Evolutionary conservation across 768 basidiomycete species (phyloP), one percentile per base, ranked within the genome.

Genomic region (Pleurotus eryngii): DNA sequence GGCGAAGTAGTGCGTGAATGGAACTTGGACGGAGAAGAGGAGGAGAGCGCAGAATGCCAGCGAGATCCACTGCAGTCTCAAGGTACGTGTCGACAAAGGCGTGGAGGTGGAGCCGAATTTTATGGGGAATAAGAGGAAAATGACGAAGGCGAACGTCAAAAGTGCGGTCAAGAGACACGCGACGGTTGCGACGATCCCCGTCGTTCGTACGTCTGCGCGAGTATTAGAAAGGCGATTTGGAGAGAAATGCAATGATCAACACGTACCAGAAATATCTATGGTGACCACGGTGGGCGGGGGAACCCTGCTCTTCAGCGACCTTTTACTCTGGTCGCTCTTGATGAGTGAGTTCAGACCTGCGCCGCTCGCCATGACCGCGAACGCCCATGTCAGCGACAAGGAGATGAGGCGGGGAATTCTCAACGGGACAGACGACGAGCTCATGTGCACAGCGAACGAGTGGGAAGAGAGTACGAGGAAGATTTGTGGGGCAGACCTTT

Each of bases 21-120:
- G 70, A 7, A 82, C 69, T 20, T 76, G 66, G 3, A 71, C 67
- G 17, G 76, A 77, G 61, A 82, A 71, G 42, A 82, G 67, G 75
- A 76, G 81, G 22, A 73, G 43, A 37, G 72, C 63, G 60, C 71
- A 71, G 61, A 81, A 77, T 18, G 69, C 65, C 48, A 81, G 69
- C 14, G 72, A 22, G 55, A 57, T 64, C 55, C 60, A 70, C 65
- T 76, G 75, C 27, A 71, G 14, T 22, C 62, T 63, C 46, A 75
- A 68, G n/a, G 58, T 58, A n/a, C 54, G 57, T 14, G 63, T 56
- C 2, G 65, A 65, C 11, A 60, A 55, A 4, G 59, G 58, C 14
- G 45, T 27, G 20, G 22, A 38, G 5, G 46, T 48, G 8, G 55
- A 56, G 17, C 43, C n/a, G 30, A 27, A 46, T 17, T 18, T n/a